Evolutionary conservation across 352 stramenopile genomes (phyloP), one percentile per base, ranked within the genome.

Genomic region (Phytopythium mirpurense): DNA sequence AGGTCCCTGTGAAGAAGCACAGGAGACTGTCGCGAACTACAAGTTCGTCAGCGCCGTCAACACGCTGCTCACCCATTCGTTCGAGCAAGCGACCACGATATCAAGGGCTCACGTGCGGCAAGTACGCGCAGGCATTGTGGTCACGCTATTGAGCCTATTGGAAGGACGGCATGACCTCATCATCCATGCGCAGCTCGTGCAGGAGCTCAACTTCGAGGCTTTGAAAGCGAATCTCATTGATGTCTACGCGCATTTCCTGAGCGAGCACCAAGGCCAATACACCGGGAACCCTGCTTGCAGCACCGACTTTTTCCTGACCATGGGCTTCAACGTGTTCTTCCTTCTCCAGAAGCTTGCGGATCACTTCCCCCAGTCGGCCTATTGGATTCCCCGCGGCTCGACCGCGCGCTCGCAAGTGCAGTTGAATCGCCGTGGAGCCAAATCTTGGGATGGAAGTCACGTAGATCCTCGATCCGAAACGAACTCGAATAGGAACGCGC

Each of bases 311-410:
- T 87, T 83, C 29, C 51, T 91, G 19, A 69, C 65, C 2, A 88
- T 88, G 74, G 80, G 80, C 1, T 89, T 91, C 51, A 89, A 91
- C 51, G 78, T 91, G 24, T 86, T 85, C 47, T 81, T 91, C 21
- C 49, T 91, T 18, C 68, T 91, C 29, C 78, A 86, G 58, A 73
- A 83, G 26, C 54, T 91, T 16, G 74, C 72, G 9, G 77, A 88
- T 29, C 60, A 60, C 19, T 66, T 83, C 36, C 59, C 70, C 1
- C 53, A 72, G 9, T 46, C 70, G 24, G 62, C 70, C 3, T 64
- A 54, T 29, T 85, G 71, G 74, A 76, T 85, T 10, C 76, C 76
- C 43, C 29, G 35, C 0, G 24, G 19, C 5, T 42, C 31, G 11
- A 35, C 8, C 2, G 15, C 10, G 6, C 31, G 8, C 9, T 15